Evolutionary conservation across 768 basidiomycete species (phyloP).

Genomic region (Mycena venus): DNA sequence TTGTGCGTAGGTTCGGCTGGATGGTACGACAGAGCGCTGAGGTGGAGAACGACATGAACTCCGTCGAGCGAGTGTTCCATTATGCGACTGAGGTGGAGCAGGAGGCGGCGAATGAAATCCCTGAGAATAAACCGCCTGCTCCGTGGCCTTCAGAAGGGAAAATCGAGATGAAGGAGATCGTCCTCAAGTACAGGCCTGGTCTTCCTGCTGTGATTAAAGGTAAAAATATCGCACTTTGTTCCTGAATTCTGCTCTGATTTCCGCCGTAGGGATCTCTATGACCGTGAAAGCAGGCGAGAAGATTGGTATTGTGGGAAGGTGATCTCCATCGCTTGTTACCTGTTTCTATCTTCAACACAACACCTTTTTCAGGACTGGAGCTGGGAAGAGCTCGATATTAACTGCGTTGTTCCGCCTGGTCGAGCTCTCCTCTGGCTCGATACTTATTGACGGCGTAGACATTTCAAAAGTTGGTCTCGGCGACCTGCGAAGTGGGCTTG

Average conservation of each 20-base stretch:
- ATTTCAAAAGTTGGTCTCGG: slow-evolving; percentile 84
- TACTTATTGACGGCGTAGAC: slow-evolving; percentile 87
- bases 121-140: slow-evolving; percentile 68
- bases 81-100: slow-evolving; percentile 87
- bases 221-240: background rate
- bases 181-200: slow-evolving; percentile 87
- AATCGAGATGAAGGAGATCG: slow-evolving; percentile 81
- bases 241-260: background rate
- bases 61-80: slow-evolving; percentile 87
- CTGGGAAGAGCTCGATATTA: slow-evolving; percentile 93
- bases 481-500: slow-evolving; percentile 75
- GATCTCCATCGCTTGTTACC: slow-evolving; percentile 1
- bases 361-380: slow-evolving; percentile 70
- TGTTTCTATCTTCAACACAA: background rate
- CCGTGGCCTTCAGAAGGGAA: slow-evolving; percentile 84
- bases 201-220: slow-evolving; percentile 92
- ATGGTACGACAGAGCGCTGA: slow-evolving; percentile 85
- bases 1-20: slow-evolving; percentile 72
- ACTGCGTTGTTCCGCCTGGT: slow-evolving; percentile 82
- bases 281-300: slow-evolving; percentile 82
- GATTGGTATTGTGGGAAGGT: slow-evolving; percentile 88
- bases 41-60: slow-evolving; percentile 95
- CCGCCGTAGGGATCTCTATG: slow-evolving; percentile 65
- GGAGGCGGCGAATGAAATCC: slow-evolving; percentile 79
- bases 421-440: slow-evolving; percentile 81